phyloP scores from a whole-genome alignment of 2,329 filamentous ascomycete genomes.

The Coniochaeta prunicola region DNA sequence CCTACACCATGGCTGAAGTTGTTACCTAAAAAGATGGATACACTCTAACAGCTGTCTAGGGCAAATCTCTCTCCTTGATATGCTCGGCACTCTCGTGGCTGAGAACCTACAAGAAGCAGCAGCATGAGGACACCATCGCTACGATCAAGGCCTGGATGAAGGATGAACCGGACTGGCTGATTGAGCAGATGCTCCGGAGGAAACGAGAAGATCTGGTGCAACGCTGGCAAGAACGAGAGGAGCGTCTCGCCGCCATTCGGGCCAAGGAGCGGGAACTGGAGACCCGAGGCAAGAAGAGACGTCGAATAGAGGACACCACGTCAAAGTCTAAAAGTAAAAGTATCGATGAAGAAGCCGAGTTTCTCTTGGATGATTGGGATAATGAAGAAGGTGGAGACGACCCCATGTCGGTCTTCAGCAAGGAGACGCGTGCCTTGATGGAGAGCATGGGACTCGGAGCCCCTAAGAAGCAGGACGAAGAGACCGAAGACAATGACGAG shows the following conservation, averaged over 20 bases:
- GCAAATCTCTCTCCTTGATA: slow-evolving; percentile 87
- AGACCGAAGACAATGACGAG: slow-evolving; percentile 50
- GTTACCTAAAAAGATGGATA: background rate
- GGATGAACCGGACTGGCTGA: slow-evolving; percentile 78
- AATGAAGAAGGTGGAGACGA: slow-evolving; percentile 28
- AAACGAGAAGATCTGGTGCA: slow-evolving; percentile 59
- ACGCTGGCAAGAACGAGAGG: slow-evolving; percentile 66
- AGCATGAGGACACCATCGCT: slow-evolving; percentile 45
- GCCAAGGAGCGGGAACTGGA: slow-evolving; percentile 55
- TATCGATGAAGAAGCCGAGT: slow-evolving; percentile 56
- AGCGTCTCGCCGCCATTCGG: slow-evolving; percentile 58
- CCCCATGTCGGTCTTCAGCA: slow-evolving; percentile 53
- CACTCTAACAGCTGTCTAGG: slow-evolving; percentile 32
- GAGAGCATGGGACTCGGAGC: slow-evolving; percentile 51
- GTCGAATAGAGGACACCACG: slow-evolving; percentile 4
- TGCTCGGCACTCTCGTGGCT: slow-evolving; percentile 87
- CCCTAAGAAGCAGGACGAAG: slow-evolving; percentile 27
- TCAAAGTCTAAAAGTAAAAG: background rate
- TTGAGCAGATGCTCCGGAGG: slow-evolving; percentile 66
- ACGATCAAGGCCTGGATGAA: slow-evolving; percentile 36
- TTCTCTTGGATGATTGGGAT: slow-evolving; percentile 65
- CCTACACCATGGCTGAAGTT: background rate
- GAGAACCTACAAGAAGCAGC: slow-evolving; percentile 65
- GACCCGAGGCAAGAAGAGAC: slow-evolving; percentile 24
- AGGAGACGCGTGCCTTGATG: slow-evolving; percentile 68